These are phyloP conservation scores for Fusarium proliferatum DNA, from an alignment of 2,329 filamentous ascomycete species.

Conservation along the genomic window DNA sequence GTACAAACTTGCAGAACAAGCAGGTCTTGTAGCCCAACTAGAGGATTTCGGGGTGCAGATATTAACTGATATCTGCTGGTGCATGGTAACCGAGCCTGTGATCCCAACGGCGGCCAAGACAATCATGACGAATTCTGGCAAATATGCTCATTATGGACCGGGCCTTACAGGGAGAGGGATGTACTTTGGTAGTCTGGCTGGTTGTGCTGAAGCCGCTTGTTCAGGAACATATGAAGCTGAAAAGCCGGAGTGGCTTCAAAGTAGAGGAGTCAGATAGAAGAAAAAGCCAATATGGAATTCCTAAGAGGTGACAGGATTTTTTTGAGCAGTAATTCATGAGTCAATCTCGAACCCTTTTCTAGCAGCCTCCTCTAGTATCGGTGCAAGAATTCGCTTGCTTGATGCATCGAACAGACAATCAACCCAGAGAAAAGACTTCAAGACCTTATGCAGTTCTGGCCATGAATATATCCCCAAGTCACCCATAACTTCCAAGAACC, in stretches of 20 bases:
- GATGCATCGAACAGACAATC: conserved; percentile 15
- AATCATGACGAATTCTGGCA: conserved; percentile 37
- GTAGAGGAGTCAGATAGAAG: not conserved
- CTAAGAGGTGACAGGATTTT: too few relatives aligned
- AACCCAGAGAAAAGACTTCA: conserved; percentile 34
- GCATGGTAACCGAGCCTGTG: conserved; percentile 26
- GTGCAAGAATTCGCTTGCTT: not conserved
- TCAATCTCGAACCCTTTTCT: not conserved
- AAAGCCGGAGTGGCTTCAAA: conserved; percentile 11
- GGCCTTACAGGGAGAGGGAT: conserved; percentile 33
- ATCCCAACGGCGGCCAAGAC: conserved; percentile 7
- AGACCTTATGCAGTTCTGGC: not conserved
- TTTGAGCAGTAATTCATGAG: not conserved
- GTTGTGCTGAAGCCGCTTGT: conserved; percentile 42
- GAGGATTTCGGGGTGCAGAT: conserved; percentile 22
- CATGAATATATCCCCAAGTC: conserved; percentile 2
- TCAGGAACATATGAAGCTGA: not conserved
- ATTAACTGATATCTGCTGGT: conserved; percentile 34
- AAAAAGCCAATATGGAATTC: accelerated
- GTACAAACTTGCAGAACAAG: conserved; percentile 31
- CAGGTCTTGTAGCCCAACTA: conserved; percentile 4
- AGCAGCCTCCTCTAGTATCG: not conserved
- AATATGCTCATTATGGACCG: conserved; percentile 35
- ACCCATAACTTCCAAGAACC: not conserved
- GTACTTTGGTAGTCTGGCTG: conserved; percentile 41